phyloP scores from a whole-genome alignment of 208 protist genomes.

The Endotrypanum monterogeii region DNA sequence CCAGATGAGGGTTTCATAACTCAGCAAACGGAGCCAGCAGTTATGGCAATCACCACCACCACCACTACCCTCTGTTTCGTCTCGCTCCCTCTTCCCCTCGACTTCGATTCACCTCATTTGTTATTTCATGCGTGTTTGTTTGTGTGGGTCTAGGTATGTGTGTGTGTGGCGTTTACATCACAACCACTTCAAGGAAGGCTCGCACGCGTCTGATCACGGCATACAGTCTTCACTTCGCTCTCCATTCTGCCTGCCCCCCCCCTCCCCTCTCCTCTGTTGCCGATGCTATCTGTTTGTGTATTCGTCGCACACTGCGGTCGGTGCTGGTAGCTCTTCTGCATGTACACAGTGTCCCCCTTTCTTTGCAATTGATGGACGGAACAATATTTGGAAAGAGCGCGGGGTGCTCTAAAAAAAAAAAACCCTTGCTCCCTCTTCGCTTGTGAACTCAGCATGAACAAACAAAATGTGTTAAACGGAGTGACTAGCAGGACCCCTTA shows the following conservation, averaged over 20 bases:
- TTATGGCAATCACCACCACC: too few relatives aligned
- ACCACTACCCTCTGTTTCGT: too few relatives aligned
- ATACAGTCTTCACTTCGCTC: not conserved
- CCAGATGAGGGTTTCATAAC: too few relatives aligned
- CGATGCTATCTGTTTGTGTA: not conserved
- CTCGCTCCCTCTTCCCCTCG: not conserved
- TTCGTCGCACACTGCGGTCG: not conserved
- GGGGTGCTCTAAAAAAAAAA: not conserved
- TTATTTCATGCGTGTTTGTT: not conserved
- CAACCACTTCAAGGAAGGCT: not conserved
- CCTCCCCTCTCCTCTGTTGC: not conserved
- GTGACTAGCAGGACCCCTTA: too few relatives aligned
- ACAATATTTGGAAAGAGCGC: not conserved
- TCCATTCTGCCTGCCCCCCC: not conserved
- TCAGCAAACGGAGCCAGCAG: too few relatives aligned
- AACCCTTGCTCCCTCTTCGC: too few relatives aligned
- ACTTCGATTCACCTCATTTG: not conserved
- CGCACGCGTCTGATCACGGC: not conserved
- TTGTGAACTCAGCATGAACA: too few relatives aligned
- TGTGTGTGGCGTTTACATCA: not conserved
- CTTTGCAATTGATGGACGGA: not conserved
- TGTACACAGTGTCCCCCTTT: not conserved
- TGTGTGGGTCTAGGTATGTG: not conserved
- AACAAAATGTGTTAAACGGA: too few relatives aligned
- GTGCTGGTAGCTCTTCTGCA: not conserved